Evolutionary conservation across 1,284 basidiomycete genomes (phyloP), one percentile per base, ranked within the genome.

Genomic region (Naganishia albida): DNA sequence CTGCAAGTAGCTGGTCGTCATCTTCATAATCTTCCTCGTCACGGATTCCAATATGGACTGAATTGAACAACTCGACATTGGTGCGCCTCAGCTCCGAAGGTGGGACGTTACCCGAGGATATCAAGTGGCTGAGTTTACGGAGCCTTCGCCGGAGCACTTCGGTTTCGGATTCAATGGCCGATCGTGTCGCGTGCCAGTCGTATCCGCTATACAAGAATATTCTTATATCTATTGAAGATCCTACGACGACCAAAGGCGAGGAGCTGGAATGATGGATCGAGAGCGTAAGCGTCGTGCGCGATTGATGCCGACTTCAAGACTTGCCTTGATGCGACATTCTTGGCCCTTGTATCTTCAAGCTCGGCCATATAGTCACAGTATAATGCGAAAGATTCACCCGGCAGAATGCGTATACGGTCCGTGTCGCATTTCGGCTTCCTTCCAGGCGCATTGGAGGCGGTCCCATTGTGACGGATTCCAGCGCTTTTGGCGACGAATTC

Each of bases 21-120:
- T 94, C 90, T 70, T 90, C 81, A 43, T 86, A 85, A 62, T 88
- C 87, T 10, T 85, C 78, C 65, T 88, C 88, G 72, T 85, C 84
- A 53, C 87, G 86, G 10, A 94, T 80, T 23, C 93, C 93, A 63
- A 96, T 87, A 73, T 93, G 91, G 26, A 98, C 85, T 0, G 94
- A 97, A 74, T 96, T 95, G 82, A 94, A 95, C 7, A 98, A 83
- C 44, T 54, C 55, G 23, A 74, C 70, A 10, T 86, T 87, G 4
- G 89, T 82, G 52, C 83, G 85, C 7, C 52, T 20, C 1, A 66
- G 46, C n/a, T 63, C 70, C 28, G 90, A 86, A 71, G 96, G 91
- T 34, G 93, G 88, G 3, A 85, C 85, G 75, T 98, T 95, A 2
- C 95, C 96, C 49, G 83, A 88, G 0, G 94, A 91, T n/a, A 99